Evolutionary conservation across 148 eudicot species (phyloP).

Genomic region (Fagopyrum homotropicum): DNA sequence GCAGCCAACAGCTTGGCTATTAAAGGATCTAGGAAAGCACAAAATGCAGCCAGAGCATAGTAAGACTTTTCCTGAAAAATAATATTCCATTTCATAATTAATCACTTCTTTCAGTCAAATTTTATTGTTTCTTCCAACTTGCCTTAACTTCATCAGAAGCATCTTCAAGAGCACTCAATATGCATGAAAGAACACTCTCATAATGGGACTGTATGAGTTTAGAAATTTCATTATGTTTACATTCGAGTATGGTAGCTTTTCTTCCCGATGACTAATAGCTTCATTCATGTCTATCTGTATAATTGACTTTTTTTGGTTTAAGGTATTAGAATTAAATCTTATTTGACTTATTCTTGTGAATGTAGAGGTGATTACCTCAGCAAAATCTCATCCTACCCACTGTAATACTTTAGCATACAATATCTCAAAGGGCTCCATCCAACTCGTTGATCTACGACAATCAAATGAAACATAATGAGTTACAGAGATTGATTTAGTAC

Average conservation of each 20-base stretch:
- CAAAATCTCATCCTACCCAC: slow-evolving; percentile 66
- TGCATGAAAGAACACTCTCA: slow-evolving; percentile 82
- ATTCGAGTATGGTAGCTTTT: background rate
- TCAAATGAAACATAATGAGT: background rate
- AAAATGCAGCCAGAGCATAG: slow-evolving; percentile 94
- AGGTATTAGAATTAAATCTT: background rate
- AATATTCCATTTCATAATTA: slow-evolving; percentile 4
- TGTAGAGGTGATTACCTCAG: slow-evolving; percentile 77
- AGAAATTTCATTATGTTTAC: no score
- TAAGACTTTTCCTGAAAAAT: slow-evolving; percentile 82
- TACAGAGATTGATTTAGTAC: background rate
- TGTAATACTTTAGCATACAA: slow-evolving; percentile 69
- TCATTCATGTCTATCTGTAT: background rate
- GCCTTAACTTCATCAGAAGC: slow-evolving; percentile 96
- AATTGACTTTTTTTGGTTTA: background rate
- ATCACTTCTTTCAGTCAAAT: background rate
- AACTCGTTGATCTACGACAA: slow-evolving; percentile 59
- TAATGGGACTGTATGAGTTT: slow-evolving; percentile 38
- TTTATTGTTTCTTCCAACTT: background rate
- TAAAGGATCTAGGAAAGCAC: slow-evolving; percentile 84
- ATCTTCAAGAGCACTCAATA: slow-evolving; percentile 77
- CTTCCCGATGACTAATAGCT: background rate
- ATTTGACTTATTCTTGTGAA: background rate
- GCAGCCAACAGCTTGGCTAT: slow-evolving; percentile 77
- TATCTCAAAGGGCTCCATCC: slow-evolving; percentile 68